Evolutionary conservation across 2,329 filamentous ascomycete species (phyloP), one percentile per base, ranked within the genome.

Genomic region (Colletotrichum endophyticum): DNA sequence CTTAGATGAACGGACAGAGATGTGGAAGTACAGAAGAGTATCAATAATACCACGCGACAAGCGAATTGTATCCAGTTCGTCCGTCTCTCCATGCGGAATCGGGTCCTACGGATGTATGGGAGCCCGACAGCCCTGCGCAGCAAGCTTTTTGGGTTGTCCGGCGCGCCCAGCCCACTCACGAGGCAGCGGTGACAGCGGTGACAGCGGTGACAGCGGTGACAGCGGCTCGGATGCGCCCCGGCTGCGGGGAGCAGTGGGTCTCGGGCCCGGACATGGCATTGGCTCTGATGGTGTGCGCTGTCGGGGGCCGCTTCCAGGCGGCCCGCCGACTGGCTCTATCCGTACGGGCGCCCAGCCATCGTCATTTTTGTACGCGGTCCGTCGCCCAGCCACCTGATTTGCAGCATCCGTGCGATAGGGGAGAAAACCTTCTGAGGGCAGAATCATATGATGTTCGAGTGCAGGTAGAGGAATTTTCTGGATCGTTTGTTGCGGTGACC

Each of bases 311-410:
- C 27, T 12, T 27, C 22, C 32, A 22, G 59, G 6, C 30, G 59
- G 12, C n/a, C n/a, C n/a, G n/a, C 27, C 27, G 64, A 22, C 16
- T 27, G 9, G 56, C 22, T 30, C 1, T 36, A 36, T 36, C 34
- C 34, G 13, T 44, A 12, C 22, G 16, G 63, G 28, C 19, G 27
- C 68, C 72, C 72, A 75, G 72, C 72, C 72, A 75, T 75, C 67
- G 72, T 16, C 61, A 75, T 75, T 75, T 75, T 19, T 49, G 44
- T 22, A n/a, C 11, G n/a, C 34, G 15, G n/a, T 32, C 27, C 36
- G 4, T 74, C 39, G 34, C 59, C 72, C 72, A 74, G 61, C 67
- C 72, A 61, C 67, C 67, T 72, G 15, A 25, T 62, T 34, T 34
- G 59, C 28, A n/a, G 59, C 19, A 15, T n/a, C 59, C 59, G 19